Conservation (phyloP, 768 basidiomycete species). For the Auricularia sp. region DNA sequence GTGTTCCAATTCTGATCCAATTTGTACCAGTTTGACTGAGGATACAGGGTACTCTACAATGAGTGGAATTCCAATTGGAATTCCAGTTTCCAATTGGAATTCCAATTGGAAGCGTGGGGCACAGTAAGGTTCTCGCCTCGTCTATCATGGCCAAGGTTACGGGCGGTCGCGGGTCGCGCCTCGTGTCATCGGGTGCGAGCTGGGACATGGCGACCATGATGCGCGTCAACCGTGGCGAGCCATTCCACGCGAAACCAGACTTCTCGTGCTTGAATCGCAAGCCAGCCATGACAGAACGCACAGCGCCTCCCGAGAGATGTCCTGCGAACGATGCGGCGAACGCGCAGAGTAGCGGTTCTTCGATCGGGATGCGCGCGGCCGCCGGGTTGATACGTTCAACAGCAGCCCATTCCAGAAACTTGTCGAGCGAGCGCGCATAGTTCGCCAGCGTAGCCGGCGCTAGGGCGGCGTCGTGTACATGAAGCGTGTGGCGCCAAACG, state of each 20-base stretch:
- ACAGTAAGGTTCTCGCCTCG: neutral
- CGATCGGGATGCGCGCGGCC: neutral
- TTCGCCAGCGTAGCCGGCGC: neutral
- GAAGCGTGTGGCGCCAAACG: neutral
- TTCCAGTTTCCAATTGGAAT: no score
- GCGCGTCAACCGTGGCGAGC: neutral
- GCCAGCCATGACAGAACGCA: neutral
- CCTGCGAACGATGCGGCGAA: neutral
- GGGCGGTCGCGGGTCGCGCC: conserved; percentile 17
- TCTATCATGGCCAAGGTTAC: conserved; percentile 26
- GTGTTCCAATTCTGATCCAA: no score
- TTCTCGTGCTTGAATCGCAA: neutral
- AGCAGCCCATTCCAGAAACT: neutral
- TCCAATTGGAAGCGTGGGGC: no score
- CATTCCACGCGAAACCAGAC: neutral
- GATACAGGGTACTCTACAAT: no score
- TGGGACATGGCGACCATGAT: neutral
- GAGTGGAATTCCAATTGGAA: no score
- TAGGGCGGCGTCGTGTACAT: neutral
- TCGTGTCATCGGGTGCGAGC: neutral
- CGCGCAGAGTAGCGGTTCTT: neutral
- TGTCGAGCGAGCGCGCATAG: neutral
- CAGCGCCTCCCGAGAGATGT: neutral
- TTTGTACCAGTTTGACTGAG: no score
- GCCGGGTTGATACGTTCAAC: neutral